These are phyloP conservation scores for Salix dunnii DNA, from an alignment of 345 rosid species.

Conservation along the genomic window DNA sequence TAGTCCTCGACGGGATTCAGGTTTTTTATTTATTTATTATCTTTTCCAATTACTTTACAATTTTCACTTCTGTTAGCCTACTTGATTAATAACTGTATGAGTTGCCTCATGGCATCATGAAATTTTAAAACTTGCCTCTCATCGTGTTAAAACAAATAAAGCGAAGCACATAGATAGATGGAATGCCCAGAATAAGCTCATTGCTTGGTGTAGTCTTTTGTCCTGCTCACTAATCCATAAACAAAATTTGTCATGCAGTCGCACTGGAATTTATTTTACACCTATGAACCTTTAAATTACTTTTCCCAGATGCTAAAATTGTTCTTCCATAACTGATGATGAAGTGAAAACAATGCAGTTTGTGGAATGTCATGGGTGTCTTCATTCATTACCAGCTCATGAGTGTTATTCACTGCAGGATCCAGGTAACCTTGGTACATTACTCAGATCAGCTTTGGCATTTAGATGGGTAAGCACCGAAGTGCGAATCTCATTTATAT, in stretches of 20 bases:
- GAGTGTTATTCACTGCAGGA: conserved; percentile 54
- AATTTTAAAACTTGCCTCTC: neutral
- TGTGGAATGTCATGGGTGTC: conserved; percentile 6
- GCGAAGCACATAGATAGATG: neutral
- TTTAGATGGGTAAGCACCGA: conserved; percentile 77
- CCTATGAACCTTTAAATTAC: neutral
- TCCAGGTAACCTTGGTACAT: conserved; percentile 89
- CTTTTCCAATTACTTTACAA: neutral
- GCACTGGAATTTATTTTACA: neutral
- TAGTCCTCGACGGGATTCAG: conserved; percentile 88
- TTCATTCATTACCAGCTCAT: conserved; percentile 18
- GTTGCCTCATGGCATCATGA: neutral
- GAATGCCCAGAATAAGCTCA: neutral
- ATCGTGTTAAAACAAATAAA: too few relatives aligned
- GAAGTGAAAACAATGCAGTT: neutral
- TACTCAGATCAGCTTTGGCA: conserved; percentile 83
- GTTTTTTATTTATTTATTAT: conserved; percentile 26
- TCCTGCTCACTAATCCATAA: neutral
- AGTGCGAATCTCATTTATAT: neutral
- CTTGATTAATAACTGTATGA: neutral
- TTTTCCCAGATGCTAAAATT: neutral
- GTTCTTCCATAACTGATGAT: conserved; percentile 9
- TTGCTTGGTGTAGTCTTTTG: neutral
- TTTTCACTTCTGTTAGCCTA: neutral
- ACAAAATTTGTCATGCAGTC: neutral